A percentile compares a stretch with the other conserved stretches of the same genome.
Evolutionary conservation across 2,329 filamentous ascomycete species (phyloP).

Genomic region (Meredithiella fracta): DNA sequence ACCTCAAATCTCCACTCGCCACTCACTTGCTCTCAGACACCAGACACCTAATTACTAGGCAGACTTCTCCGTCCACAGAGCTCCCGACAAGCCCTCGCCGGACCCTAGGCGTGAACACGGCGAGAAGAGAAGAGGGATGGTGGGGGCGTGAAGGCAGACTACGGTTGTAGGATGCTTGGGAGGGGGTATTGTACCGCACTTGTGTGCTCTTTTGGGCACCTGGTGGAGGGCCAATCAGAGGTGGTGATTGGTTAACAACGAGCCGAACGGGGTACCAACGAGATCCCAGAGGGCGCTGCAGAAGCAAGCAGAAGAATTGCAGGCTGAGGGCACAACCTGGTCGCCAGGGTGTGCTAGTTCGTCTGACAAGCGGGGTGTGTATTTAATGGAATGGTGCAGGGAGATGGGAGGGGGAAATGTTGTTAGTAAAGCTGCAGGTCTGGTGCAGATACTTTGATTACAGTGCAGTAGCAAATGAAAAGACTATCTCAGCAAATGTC

Average conservation of each 20-base stretch:
- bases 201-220: background rate
- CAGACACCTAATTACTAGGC: too few species aligned
- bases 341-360: background rate
- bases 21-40: too few species aligned
- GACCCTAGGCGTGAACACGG: background rate
- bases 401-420: background rate
- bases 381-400: background rate
- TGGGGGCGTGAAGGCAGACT: background rate
- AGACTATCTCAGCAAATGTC: background rate
- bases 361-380: background rate
- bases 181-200: background rate
- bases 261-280: background rate
- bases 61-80: too few species aligned
- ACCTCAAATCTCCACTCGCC: too few species aligned
- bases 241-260: background rate
- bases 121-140: too few species aligned
- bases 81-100: too few species aligned
- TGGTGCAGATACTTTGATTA: background rate
- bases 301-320: background rate
- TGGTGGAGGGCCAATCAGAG: background rate
- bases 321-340: background rate
- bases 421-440: background rate
- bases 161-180: background rate
- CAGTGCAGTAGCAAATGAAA: background rate
- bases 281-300: background rate